These are phyloP conservation scores for Asterella californica DNA, from an alignment of 225 moss, liverwort and hornwort species.

Conservation along the genomic window DNA sequence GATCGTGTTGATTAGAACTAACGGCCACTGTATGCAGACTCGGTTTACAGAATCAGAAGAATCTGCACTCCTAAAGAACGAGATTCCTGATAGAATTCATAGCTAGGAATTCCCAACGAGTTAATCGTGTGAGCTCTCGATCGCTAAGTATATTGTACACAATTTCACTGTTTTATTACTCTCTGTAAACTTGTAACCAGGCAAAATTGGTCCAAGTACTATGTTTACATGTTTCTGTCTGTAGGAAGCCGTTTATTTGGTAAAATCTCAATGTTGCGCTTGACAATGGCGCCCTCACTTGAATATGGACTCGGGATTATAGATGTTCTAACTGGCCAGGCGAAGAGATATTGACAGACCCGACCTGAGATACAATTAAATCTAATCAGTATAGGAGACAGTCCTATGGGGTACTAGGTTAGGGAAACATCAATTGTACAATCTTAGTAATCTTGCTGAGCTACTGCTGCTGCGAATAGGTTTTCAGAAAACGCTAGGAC, in stretches of 20 bases:
- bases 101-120: too few relatives aligned
- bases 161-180: slow-evolving; percentile 25
- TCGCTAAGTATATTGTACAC: slow-evolving; percentile 15
- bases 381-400: slow-evolving; percentile 26
- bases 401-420: slow-evolving; percentile 18
- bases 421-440: slow-evolving; percentile 29
- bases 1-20: not conserved
- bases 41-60: not conserved
- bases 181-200: slow-evolving; percentile 32
- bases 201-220: slow-evolving; percentile 36
- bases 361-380: slow-evolving; percentile 23
- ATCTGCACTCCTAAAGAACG: not conserved
- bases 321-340: slow-evolving; percentile 28
- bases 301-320: slow-evolving; percentile 22
- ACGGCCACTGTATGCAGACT: slow-evolving; percentile 14
- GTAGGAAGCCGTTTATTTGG: slow-evolving; percentile 36
- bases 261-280: slow-evolving; percentile 28
- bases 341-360: slow-evolving; percentile 25
- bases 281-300: slow-evolving; percentile 25
- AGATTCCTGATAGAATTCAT: too few relatives aligned
- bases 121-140: not conserved
- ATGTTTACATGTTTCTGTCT: slow-evolving; percentile 25
- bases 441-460: slow-evolving; percentile 14
- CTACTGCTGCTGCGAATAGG: not conserved
- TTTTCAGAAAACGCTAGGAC: not conserved